Evolutionary conservation across 805 yeast genomes (phyloP), one percentile per base, ranked within the genome.

Genomic region (Wickerhamiella musiphila): DNA sequence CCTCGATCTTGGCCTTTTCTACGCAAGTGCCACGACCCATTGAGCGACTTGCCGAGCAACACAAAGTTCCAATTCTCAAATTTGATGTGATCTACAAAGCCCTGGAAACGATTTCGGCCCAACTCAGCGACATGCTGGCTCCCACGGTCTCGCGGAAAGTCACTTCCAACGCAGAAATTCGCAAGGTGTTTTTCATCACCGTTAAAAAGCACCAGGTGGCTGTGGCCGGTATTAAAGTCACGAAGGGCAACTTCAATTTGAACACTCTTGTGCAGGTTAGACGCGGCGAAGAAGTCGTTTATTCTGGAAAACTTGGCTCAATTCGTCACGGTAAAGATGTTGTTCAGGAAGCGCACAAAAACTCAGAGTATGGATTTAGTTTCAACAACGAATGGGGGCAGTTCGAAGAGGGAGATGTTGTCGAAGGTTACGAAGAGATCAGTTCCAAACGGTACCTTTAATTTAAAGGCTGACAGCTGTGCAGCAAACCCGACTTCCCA

Each of bases 201-300:
- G 59, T 65, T 2, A 70, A 73, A 43, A 58, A 58, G 32, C 31
- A 36, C 26, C 63, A 60, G 16, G 53, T 68, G 35, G 66, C 63
- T 41, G 68, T 90, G 47, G 98, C 96, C 1, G 98, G 98, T 6
- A 79, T 92, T 47, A 73, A 75, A 50, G 82, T 90, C 9, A 47
- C 55, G 11, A 67, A 65, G 31, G 98, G 98, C 15, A 51, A 56
- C 4, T 54, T 86, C 28, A 67, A 68, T 41, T 63, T 78, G 43
- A 60, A 68, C n/a, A 56, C 74, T 1, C 56, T 55, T 23, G 65
- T 77, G 12, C 66, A 68, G 42, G 74, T 81, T 2, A 37, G 65
- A 29, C 62, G 92, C 38, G 57, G 60, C 3, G 62, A 53, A 1
- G 61, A 62, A 12, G 51, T 69, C 5, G 53, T 55, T 43, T 68